phyloP scores from a whole-genome alignment of 2,329 filamentous ascomycete species.

The Tricladium varicosporioides region DNA sequence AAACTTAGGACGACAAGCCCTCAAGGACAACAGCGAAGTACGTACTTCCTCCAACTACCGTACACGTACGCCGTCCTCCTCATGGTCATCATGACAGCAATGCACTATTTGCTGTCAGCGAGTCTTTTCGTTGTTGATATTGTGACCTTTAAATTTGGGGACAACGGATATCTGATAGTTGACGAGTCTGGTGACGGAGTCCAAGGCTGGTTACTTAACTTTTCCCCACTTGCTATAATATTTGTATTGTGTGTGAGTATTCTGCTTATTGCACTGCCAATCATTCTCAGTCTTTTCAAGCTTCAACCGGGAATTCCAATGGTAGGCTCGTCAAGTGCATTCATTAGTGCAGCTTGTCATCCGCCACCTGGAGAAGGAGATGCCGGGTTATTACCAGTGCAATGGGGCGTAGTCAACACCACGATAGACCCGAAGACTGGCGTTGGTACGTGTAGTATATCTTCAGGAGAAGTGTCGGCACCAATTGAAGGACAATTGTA shows the following conservation, averaged over 20 bases:
- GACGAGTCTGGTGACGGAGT: not conserved
- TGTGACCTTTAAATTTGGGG: not conserved
- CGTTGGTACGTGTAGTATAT: not conserved
- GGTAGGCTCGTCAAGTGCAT: not conserved
- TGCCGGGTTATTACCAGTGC: not conserved
- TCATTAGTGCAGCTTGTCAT: not conserved
- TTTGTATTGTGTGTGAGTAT: not conserved
- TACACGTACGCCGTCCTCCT: conserved; percentile 2
- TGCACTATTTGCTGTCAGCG: conserved; percentile 1
- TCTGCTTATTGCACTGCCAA: not conserved
- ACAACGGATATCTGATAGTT: not conserved
- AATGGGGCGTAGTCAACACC: not conserved
- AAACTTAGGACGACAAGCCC: not conserved
- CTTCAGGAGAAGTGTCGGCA: not conserved
- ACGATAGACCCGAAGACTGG: not conserved
- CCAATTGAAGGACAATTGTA: not conserved
- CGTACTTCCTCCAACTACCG: conserved; percentile 3
- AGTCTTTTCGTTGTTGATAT: not conserved
- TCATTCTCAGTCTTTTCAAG: not conserved
- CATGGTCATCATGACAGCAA: not conserved
- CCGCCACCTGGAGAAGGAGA: not conserved
- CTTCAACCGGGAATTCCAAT: not conserved
- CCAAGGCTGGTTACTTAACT: not conserved
- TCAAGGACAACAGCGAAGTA: not conserved
- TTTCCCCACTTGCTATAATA: not conserved